Conservation (phyloP, 129 eudicot species). For the Gnaphalium uliginosum region DNA sequence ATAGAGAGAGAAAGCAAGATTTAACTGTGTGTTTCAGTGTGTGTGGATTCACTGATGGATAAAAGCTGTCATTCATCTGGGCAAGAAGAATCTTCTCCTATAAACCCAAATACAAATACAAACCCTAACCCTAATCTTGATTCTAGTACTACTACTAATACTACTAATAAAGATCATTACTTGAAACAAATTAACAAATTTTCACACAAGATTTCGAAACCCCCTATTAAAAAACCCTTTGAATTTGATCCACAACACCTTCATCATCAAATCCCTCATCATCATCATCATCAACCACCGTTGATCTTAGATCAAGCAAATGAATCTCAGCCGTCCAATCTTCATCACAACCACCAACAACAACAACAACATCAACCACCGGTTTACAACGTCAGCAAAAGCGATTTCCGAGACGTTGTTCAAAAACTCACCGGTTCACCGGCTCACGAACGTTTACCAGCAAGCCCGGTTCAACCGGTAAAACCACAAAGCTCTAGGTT, state of each 20-base stretch:
- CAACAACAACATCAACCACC: constrained; percentile 79
- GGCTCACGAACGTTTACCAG: constrained; percentile 53
- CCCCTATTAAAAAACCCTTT: constrained; percentile 42
- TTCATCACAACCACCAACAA: constrained; percentile 28
- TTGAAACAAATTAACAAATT: constrained; percentile 61
- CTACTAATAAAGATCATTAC: constrained; percentile 36
- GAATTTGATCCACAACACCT: constrained; percentile 28
- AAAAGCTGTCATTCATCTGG: constrained; percentile 55
- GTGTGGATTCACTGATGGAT: constrained; percentile 35
- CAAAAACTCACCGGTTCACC: constrained; percentile 97
- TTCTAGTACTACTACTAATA: background rate
- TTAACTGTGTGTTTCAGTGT: constrained; percentile 23
- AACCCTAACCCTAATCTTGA: constrained; percentile 32
- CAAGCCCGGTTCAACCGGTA: constrained; percentile 45
- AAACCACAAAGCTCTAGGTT: constrained; percentile 77
- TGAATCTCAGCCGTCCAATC: constrained; percentile 52
- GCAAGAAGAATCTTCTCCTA: constrained; percentile 39
- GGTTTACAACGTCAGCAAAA: constrained; percentile 83
- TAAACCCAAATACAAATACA: constrained; percentile 15
- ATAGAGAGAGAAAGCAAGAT: constrained; percentile 12
- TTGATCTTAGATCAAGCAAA: constrained; percentile 16
- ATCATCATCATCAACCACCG: constrained; percentile 12
- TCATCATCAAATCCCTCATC: constrained; percentile 5
- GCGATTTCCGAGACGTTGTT: constrained; percentile 88
- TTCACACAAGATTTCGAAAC: constrained; percentile 86